These are phyloP conservation scores for Ophioceras dolichostomum DNA, from an alignment of 2,329 filamentous ascomycete species.

Conservation along the genomic window DNA sequence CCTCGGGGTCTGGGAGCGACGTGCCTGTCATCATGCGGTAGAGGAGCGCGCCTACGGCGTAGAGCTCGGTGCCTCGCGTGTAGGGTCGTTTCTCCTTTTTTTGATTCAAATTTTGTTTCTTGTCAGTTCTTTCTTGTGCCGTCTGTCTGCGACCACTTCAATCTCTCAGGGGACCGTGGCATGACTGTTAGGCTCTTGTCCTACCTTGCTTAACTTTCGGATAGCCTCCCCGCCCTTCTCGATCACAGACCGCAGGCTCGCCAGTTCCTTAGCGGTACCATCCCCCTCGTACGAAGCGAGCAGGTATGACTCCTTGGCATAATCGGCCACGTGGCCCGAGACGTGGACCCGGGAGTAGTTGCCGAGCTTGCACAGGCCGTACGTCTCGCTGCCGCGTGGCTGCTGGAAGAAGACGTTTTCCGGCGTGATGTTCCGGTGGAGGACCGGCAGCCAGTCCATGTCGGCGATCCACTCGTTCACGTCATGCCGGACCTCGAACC, in stretches of 20 bases:
- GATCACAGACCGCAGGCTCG: background rate
- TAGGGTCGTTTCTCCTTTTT: conserved; percentile 20
- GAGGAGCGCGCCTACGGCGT: conserved; percentile 22
- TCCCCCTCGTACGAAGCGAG: conserved; percentile 12
- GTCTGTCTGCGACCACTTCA: no score
- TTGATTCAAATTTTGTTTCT: no score
- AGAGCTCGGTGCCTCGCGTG: conserved; percentile 23
- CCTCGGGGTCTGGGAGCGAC: conserved; percentile 13
- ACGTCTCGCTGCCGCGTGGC: conserved; percentile 32
- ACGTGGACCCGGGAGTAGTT: conserved; percentile 28
- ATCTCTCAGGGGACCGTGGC: no score
- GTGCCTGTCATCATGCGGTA: conserved; percentile 28
- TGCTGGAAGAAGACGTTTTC: conserved; percentile 38
- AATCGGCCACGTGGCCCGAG: conserved; percentile 19
- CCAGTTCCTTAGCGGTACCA: background rate
- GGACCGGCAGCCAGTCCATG: conserved; percentile 32
- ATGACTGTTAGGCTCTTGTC: no score
- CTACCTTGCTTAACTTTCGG: conserved; percentile 3
- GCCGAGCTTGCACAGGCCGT: conserved; percentile 41
- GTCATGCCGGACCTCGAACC: background rate
- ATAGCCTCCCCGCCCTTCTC: conserved; percentile 10
- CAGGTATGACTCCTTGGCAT: conserved; percentile 2
- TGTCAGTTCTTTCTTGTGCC: no score
- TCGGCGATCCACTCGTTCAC: conserved; percentile 2
- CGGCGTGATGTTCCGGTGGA: conserved; percentile 34